Conservation (phyloP, 2,329 filamentous ascomycete genomes). For the Aspergillus fischeri region DNA sequence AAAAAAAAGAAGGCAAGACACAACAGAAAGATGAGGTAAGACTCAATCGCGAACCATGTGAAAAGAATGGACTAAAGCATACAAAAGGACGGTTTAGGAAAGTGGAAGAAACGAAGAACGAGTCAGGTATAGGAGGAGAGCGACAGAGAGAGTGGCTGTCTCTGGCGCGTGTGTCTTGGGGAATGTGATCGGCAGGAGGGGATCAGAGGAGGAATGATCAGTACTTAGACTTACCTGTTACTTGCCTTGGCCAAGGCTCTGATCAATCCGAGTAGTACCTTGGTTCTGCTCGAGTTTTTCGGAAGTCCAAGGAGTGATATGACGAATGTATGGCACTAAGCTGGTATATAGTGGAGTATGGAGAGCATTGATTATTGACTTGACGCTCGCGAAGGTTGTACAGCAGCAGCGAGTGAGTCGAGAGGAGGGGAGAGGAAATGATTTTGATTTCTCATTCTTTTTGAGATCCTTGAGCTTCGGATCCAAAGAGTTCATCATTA, state of each 20-base stretch:
- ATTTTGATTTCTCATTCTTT: background rate
- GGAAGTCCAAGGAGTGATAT: background rate
- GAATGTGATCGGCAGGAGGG: constrained; percentile 38
- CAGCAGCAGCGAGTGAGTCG: background rate
- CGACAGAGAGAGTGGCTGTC: constrained; percentile 8
- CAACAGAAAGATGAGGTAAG: constrained; percentile 10
- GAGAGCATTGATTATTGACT: background rate
- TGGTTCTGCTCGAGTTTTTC: background rate
- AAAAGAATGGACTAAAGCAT: background rate
- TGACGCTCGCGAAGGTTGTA: background rate
- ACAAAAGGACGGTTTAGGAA: background rate
- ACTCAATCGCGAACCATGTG: constrained; percentile 16
- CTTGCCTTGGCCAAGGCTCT: background rate
- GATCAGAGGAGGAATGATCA: constrained; percentile 19
- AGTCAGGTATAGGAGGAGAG: constrained; percentile 1
- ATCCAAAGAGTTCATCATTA: background rate
- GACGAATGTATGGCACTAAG: background rate
- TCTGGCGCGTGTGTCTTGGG: constrained; percentile 1
- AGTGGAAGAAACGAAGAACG: constrained; percentile 1
- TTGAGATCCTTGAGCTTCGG: background rate
- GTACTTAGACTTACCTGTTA: background rate
- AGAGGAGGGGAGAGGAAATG: background rate
- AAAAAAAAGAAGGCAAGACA: background rate
- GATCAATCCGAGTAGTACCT: background rate
- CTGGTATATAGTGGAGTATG: constrained; percentile 9